These are phyloP conservation scores for Torrubiellomyces zombiae DNA, from an alignment of 2,329 filamentous ascomycete genomes.

Conservation along the genomic window DNA sequence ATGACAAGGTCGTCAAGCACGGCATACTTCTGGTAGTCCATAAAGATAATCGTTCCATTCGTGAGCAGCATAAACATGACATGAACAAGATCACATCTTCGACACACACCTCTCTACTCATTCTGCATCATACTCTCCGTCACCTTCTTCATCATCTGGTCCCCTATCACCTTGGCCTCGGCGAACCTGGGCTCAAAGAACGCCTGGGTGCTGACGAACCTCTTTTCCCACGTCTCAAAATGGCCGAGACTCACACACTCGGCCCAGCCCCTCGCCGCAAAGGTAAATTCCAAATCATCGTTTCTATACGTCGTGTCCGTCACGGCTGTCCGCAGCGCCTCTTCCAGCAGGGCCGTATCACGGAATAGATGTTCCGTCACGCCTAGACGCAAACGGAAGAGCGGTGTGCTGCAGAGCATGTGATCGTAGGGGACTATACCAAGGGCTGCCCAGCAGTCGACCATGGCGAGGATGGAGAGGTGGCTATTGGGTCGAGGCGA, in stretches of 20 bases:
- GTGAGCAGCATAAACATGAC: slow-evolving; percentile 41
- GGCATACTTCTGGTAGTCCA: no score
- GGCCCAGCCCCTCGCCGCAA: slow-evolving; percentile 90
- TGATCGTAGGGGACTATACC: slow-evolving; percentile 95
- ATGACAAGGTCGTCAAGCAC: no score
- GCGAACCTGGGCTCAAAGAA: slow-evolving; percentile 87
- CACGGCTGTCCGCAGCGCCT: slow-evolving; percentile 71
- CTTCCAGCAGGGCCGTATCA: slow-evolving; percentile 62
- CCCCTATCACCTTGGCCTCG: slow-evolving; percentile 74
- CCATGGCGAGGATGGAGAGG: slow-evolving; percentile 83
- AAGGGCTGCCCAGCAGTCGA: slow-evolving; percentile 93
- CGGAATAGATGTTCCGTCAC: slow-evolving; percentile 96
- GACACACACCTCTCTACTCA: slow-evolving; percentile 2
- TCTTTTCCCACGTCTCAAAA: slow-evolving; percentile 82
- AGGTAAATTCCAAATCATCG: slow-evolving; percentile 94
- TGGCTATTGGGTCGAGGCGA: slow-evolving; percentile 70
- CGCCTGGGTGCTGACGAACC: slow-evolving; percentile 75
- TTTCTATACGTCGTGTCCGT: slow-evolving; percentile 84
- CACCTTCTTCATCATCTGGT: slow-evolving; percentile 95
- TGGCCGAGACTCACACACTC: slow-evolving; percentile 83
- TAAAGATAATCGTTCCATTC: no score
- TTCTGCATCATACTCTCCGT: slow-evolving; percentile 52
- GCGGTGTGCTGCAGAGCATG: slow-evolving; percentile 97
- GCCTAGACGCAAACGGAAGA: slow-evolving; percentile 90
- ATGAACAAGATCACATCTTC: no score